Base-by-base conservation (phyloP, 371 early-diverging fungal genomes). In the Mortierella sp. region DNA sequence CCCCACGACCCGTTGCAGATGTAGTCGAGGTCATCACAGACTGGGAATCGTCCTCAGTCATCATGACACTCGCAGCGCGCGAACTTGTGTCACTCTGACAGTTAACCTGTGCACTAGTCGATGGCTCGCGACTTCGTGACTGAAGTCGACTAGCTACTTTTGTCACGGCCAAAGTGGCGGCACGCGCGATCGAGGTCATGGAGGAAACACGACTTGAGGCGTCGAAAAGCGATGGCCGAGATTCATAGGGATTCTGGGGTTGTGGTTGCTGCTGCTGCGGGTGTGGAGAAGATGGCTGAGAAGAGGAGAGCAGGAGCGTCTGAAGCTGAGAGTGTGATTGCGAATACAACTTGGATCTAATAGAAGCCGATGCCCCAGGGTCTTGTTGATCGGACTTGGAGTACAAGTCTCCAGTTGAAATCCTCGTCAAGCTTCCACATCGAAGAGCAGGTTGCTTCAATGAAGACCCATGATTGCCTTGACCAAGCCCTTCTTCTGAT, bases 151-250 rank as follows among this genome's bases (percentile, higher is more conserved):
- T 66, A 16, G 80, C 70, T 5, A 83, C 83, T 63, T 73, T 73
- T 26, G 73, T 54, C 26, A 83, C 73, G 5, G 76, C 77, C 67
- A 83, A 39, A 18, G 66, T 66, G 11, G 83, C 83, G 5, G 73
- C 83, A 24, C 77, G 73, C 9, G 83, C 83, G 22, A 83, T 83
- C 5, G 83, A 83, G 6, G 77, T 66, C 77, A 83, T 73, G 28
- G 83, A 83, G 14, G 83, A 76, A 22, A 76, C 73, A 1, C 83
- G 60, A 32, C 65, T 76, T 9, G 83, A 67, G 0, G 63, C 26
- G 52, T 68, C 77, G 22, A 70, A 76, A 14, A 76, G 47, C 16
- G 77, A 69, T 12, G 77, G 64, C 0, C 73, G 83, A 26, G 60
- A 16, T 5, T 55, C 55, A 28, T 9, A 5, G 3, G 28, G 4